Evolutionary conservation across 495 filamentous ascomycete genomes (phyloP).

Genomic region (Hypoxylon trugodes): DNA sequence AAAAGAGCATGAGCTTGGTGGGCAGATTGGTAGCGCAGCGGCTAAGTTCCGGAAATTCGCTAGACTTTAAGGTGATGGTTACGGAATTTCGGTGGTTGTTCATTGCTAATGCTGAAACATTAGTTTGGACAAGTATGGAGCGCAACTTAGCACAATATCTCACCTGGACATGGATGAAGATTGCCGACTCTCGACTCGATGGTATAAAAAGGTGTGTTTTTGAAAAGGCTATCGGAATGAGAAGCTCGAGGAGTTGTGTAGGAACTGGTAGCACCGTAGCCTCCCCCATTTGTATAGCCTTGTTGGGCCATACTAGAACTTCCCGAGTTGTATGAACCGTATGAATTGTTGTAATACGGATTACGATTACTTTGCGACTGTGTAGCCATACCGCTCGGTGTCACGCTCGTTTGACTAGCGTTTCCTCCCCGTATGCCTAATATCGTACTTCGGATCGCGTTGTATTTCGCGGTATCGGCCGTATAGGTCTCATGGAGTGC

Average conservation of each 20-base stretch:
- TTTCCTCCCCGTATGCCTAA: constrained; percentile 4
- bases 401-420: constrained; percentile 26
- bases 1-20: constrained; percentile 81
- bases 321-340: constrained; percentile 20
- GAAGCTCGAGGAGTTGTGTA: constrained; percentile 34
- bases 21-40: constrained; percentile 61
- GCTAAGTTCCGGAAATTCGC: constrained; percentile 55
- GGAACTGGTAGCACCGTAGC: neutral
- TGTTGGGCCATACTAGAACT: constrained; percentile 8
- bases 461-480: constrained; percentile 21
- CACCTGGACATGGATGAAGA: constrained; percentile 74
- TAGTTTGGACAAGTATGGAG: constrained; percentile 23
- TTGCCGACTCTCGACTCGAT: constrained; percentile 67
- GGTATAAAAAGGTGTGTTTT: constrained; percentile 80
- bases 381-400: constrained; percentile 16
- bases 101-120: constrained; percentile 57
- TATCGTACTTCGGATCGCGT: constrained; percentile 34
- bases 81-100: constrained; percentile 67
- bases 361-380: constrained; percentile 25
- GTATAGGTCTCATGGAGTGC: constrained; percentile 35
- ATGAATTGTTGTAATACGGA: constrained; percentile 25
- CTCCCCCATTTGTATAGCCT: constrained; percentile 19
- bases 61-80: constrained; percentile 60
- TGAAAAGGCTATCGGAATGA: constrained; percentile 62
- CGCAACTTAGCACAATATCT: constrained; percentile 34